phyloP scores from a whole-genome alignment of 2,329 filamentous ascomycete species.

The Fusarium siculi region DNA sequence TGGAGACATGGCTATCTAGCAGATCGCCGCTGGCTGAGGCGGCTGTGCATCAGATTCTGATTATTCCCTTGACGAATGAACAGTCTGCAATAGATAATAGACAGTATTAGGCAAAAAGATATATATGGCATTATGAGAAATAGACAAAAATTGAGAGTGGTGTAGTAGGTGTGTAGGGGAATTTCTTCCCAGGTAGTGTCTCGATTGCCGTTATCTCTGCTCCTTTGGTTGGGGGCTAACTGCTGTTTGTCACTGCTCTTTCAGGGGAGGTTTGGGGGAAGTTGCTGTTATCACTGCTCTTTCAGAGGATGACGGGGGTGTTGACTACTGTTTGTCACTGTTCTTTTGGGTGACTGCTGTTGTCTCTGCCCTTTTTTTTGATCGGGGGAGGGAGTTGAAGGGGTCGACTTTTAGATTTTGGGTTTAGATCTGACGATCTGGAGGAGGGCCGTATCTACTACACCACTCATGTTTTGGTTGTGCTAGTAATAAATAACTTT shows the following conservation, averaged over 20 bases:
- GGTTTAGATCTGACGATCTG: background rate
- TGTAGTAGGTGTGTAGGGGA: background rate
- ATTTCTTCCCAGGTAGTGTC: background rate
- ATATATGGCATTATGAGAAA: no score
- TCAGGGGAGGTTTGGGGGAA: background rate
- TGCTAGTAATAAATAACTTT: background rate
- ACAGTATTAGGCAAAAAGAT: background rate
- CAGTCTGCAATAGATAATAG: accelerated
- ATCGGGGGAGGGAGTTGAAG: background rate
- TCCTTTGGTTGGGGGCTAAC: background rate
- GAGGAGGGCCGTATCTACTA: background rate
- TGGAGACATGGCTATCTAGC: accelerated
- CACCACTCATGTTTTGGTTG: background rate
- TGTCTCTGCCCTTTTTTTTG: no score
- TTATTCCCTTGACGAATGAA: constrained; percentile 39
- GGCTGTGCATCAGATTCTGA: constrained; percentile 52
- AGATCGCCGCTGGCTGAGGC: constrained; percentile 51
- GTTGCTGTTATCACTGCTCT: no score
- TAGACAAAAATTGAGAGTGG: background rate
- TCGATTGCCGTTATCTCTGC: background rate
- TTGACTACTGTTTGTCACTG: background rate
- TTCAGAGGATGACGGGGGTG: background rate
- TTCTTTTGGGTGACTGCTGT: background rate
- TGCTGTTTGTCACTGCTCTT: background rate
- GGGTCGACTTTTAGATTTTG: background rate